Conservation (phyloP, 176 grass and related monocot species). For the Oropetium thomaeum region DNA sequence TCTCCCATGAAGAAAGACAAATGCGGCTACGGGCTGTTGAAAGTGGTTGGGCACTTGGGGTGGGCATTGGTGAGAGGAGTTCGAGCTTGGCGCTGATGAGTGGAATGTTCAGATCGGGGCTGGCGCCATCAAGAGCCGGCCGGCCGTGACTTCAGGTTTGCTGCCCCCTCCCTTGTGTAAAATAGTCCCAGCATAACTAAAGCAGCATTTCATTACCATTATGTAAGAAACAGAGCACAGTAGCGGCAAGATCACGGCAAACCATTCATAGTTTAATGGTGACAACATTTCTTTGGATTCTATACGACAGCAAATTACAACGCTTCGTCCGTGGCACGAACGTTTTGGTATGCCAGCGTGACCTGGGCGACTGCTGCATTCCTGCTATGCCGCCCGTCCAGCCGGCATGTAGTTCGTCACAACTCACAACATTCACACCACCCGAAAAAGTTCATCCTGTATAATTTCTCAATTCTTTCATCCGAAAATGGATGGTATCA, state of each 20-base stretch:
- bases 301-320: no score
- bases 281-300: no score
- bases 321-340: neutral
- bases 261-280: no score
- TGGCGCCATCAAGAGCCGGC: constrained; percentile 9
- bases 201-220: no score
- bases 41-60: neutral
- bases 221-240: no score
- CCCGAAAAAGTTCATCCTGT: neutral
- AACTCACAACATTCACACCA: neutral
- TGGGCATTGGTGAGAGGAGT: neutral
- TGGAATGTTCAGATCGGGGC: neutral
- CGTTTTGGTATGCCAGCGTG: no score
- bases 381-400: neutral
- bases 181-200: neutral
- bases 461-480: neutral
- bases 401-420: neutral
- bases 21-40: neutral
- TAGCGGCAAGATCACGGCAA: no score
- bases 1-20: neutral
- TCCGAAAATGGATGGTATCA: neutral
- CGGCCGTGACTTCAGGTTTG: neutral
- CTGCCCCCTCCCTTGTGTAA: neutral
- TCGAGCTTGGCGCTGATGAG: neutral
- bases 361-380: neutral